Base-by-base conservation (phyloP, 495 filamentous ascomycete genomes). In the Cercophora samala region DNA sequence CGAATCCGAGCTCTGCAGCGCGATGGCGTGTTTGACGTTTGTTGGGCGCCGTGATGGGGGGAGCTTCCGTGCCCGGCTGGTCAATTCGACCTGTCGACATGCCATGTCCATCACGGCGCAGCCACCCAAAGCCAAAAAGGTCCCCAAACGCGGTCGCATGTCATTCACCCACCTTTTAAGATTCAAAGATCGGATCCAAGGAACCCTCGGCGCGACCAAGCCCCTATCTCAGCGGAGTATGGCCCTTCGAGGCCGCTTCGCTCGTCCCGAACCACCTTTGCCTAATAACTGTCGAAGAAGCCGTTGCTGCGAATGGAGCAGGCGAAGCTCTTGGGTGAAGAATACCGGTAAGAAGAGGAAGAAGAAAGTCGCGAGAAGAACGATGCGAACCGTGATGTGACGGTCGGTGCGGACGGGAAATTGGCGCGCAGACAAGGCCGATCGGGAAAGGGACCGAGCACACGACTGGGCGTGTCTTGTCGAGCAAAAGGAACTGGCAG, bases 391-490 rank as follows among this genome's bases (percentile, higher is more conserved):
- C 62, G 52, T 59, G 68, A 53, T 55, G 68, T 24, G 68, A 65
- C 25, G 51, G 66, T 66, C 73, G 67, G 64, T 64, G 68, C 63
- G 61, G 63, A 66, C 60, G 68, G 70, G 69, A 72, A 73, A 77
- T 71, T 72, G 73, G 70, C 72, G 73, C 69, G 75, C 71, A 62
- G 26, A 46, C 37, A 60, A 63, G 66, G 66, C 58, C 69, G 70
- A 69, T 69, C 71, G 66, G 59, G 19, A 65, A 67, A 64, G 66
- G 67, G 66, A 65, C 68, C 60, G 64, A 69, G 68, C 66, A 65
- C 72, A 65, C 72, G 64, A 64, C 69, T 73, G 61, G 60, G 69
- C 69, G 72, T 65, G 65, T 65, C 58, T 66, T 64, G 46, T 56
- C 53, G 53, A 56, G 53, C 53, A 18, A 56, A 19, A 19, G 53